Evolutionary conservation across 805 yeast genomes (phyloP), one percentile per base, ranked within the genome.

Genomic region (Saccharomyces cerevisiae): DNA sequence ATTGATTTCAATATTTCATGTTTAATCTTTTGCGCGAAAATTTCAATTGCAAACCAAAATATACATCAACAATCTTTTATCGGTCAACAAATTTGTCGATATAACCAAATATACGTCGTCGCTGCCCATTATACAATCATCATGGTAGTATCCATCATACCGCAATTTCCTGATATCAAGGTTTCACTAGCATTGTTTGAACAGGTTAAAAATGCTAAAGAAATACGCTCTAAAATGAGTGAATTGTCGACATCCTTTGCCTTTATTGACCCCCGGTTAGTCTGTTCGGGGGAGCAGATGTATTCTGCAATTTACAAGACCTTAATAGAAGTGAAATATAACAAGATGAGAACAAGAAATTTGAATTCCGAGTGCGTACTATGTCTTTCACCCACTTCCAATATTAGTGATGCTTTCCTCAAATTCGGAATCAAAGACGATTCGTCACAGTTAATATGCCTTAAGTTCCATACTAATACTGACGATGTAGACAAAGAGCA

Each of bases 341-440:
- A 74, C 13, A 74, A 60, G 49, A 75, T 80, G 74, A 77, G 83
- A 59, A 84, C 96, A 9, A 82, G 78, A 59, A 77, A 83, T 0
- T 60, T 88, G 31, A 86, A 87, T 63, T 83, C 94, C 0, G 96
- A 89, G 62, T 74, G 85, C 43, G 78, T 87, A 26, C 79, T 84
- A 62, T 79, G 83, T 55, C 71, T 89, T 55, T 81, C 90, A 1
- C 89, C 92, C 1, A 77, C 81, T 6, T 83, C 82, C 60, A 87
- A 85, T 64, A 78, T 81, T 43, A 74, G 76, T 66, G 94, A 88
- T 55, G 84, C 89, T 0, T 73, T 88, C 57, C 80, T 77, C 58
- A 75, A 79, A 60, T 86, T 87, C 70, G 96, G 96, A 10, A 75
- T 88, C 17, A 79, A 81, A 51, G 78, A 76, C 31, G 70, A 72